phyloP scores from a whole-genome alignment of 306 rosid genomes.

The Pyrus bretschneideri region DNA sequence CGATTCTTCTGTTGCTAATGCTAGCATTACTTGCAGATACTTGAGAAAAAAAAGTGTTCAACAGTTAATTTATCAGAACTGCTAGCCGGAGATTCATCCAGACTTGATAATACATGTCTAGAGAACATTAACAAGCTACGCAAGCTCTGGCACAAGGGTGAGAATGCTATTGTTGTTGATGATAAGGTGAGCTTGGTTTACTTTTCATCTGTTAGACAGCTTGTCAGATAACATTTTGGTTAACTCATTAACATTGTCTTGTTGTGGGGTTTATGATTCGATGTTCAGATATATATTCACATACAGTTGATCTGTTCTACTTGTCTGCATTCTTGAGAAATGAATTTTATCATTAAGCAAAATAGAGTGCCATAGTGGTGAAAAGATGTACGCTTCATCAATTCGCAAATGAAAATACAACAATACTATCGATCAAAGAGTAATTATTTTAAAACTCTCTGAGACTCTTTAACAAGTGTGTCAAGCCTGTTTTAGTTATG shows the following conservation, averaged over 20 bases:
- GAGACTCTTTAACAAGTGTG: neutral
- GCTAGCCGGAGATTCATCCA: constrained; percentile 25
- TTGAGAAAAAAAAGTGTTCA: constrained; percentile 20
- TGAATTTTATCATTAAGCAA: neutral
- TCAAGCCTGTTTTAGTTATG: neutral
- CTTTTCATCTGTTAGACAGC: neutral
- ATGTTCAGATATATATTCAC: neutral
- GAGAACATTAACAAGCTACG: constrained; percentile 44
- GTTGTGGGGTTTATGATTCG: neutral
- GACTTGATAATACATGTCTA: constrained; percentile 20
- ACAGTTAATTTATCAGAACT: constrained; percentile 27
- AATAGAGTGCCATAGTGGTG: neutral
- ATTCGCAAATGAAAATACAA: neutral
- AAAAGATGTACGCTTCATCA: neutral
- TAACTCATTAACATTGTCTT: neutral
- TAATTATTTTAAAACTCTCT: neutral
- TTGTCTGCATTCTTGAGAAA: neutral
- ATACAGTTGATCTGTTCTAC: neutral
- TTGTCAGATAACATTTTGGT: neutral
- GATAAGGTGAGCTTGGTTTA: constrained; percentile 37
- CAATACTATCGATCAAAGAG: neutral
- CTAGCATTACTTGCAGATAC: constrained; percentile 32
- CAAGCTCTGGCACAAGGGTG: constrained; percentile 37
- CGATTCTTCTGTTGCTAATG: neutral
- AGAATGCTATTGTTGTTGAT: constrained; percentile 53